A percentile compares a stretch with the other conserved stretches of the same genome.
phyloP scores from a whole-genome alignment of 2,329 filamentous ascomycete species.

The Fusarium dlaminii region DNA sequence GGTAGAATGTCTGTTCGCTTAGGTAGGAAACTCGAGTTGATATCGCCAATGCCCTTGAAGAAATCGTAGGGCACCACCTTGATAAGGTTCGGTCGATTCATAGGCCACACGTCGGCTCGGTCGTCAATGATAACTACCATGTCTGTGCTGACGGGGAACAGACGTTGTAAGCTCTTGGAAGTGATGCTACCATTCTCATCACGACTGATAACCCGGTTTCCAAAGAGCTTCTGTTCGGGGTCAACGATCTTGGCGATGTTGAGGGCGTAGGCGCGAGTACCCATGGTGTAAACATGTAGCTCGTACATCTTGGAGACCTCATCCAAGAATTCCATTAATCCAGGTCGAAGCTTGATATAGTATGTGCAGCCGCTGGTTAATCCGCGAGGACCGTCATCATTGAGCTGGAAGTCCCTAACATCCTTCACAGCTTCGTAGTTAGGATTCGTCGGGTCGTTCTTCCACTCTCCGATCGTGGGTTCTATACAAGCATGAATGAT shows the following conservation, averaged over 20 bases:
- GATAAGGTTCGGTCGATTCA: slow-evolving; percentile 90
- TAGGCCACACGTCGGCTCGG: slow-evolving; percentile 91
- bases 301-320: slow-evolving; percentile 85
- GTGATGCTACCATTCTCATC: slow-evolving; percentile 96
- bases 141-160: slow-evolving; percentile 96
- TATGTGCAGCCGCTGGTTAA: slow-evolving; percentile 83
- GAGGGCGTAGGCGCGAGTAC: slow-evolving; percentile 93
- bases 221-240: slow-evolving; percentile 87
- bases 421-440: slow-evolving; percentile 93
- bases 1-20: slow-evolving; percentile 71
- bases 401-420: slow-evolving; percentile 86
- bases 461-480: slow-evolving; percentile 95
- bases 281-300: slow-evolving; percentile 99
- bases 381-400: slow-evolving; percentile 82
- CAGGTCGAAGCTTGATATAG: slow-evolving; percentile 97
- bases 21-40: slow-evolving; percentile 96
- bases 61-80: slow-evolving; percentile 97
- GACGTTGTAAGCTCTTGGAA: slow-evolving; percentile 85
- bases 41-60: slow-evolving; percentile 97
- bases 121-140: slow-evolving; percentile 99
- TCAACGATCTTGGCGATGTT: slow-evolving; percentile 94
- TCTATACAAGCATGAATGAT: slow-evolving; percentile 99
- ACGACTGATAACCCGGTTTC: slow-evolving; percentile 92
- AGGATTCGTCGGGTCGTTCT: slow-evolving; percentile 85
- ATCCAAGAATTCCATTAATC: slow-evolving; percentile 81